Conservation (phyloP, 257 asterid genomes). For the Solanum bulbocastanum region DNA sequence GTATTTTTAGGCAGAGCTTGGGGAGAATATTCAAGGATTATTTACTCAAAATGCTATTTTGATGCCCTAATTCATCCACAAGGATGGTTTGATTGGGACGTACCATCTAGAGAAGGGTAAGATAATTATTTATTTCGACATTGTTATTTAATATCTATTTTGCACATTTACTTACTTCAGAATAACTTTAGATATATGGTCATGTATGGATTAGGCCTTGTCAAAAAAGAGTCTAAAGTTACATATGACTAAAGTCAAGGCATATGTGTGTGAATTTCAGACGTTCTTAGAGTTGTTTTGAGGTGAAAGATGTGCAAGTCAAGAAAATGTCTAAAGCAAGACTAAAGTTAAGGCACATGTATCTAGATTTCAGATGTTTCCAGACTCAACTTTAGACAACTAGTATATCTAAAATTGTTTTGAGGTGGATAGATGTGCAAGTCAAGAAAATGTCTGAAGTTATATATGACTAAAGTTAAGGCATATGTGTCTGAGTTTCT, state of each 20-base stretch:
- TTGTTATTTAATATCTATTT: background rate
- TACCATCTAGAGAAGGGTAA: background rate
- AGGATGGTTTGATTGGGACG: constrained; percentile 69
- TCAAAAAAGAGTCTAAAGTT: background rate
- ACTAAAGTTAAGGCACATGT: background rate
- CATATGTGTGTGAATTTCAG: background rate
- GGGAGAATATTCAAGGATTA: constrained; percentile 49
- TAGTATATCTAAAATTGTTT: too few relatives aligned
- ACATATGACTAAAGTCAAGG: background rate
- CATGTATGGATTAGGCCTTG: background rate
- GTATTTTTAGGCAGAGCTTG: constrained; percentile 72
- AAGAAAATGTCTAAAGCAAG: too few relatives aligned
- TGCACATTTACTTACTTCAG: background rate
- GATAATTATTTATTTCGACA: background rate
- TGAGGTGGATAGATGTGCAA: background rate
- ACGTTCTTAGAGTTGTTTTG: background rate
- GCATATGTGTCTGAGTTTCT: background rate
- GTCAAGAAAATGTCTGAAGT: too few relatives aligned
- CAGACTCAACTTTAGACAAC: rapidly evolving
- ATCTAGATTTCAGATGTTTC: background rate
- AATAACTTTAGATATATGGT: background rate
- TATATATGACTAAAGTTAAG: background rate
- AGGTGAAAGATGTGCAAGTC: background rate
- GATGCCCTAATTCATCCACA: constrained; percentile 22
- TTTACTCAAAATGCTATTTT: constrained; percentile 34